Base-by-base conservation (phyloP, 148 eudicot genomes). In the Drosera capensis region DNA sequence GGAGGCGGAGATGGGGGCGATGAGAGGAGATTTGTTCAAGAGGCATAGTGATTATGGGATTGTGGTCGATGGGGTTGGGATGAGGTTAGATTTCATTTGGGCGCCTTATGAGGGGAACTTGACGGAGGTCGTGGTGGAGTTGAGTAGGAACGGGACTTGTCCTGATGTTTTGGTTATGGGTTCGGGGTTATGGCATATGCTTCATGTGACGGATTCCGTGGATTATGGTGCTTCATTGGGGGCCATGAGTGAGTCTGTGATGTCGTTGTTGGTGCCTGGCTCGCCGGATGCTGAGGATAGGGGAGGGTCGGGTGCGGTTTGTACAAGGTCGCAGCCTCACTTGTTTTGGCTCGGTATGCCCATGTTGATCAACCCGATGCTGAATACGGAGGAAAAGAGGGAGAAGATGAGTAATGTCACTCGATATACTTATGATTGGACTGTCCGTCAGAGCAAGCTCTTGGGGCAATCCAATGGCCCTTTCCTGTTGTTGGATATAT, bases 181-280 rank as follows among this genome's bases (percentile, higher is more conserved):
- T 18, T 73, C 82, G n/a, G 97, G 97, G 28, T 67, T 90, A 20
- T 90, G 97, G 97, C 80, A 90, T 57, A 84, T 84, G 93, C 64
- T 90, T n/a, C 95, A 78, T 55, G 35, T 78, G 16, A 63, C 66
- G 7, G 76, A 84, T 57, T 54, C 77, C 0, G 41, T 79, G 1
- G 76, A 78, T 41, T 90, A 68, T 45, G 76, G 74, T 15, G 21
- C 25, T 45, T 70, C 70, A 0, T 59, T 90, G 53, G 55, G 38
- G 46, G 28, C 45, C 39, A 59, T 90, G 46, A 72, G 65, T 57
- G 57, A 63, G 1, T 66, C 74, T n/a, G 52, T 75, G 38, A 59
- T 55, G 55, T 48, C 81, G 0, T 68, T 69, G 40, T 37, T 60
- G 12, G 30, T 75, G 19, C 83, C 80, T 0, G 65, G 66, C 45